Conservation (phyloP, 768 basidiomycete genomes). For the Cystobasidium onofrii region DNA sequence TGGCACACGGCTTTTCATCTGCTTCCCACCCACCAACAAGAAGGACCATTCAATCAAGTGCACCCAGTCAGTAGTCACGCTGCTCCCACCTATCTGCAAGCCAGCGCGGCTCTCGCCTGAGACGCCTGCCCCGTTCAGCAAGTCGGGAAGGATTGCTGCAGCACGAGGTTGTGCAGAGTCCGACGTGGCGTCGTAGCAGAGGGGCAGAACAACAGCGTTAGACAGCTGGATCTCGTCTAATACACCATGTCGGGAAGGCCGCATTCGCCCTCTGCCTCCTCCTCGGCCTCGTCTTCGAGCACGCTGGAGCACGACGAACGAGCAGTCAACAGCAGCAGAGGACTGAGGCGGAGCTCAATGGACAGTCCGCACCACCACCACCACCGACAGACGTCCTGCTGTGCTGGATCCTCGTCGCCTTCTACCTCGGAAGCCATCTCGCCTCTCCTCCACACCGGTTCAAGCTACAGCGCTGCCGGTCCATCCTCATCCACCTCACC, state of each 20-base stretch:
- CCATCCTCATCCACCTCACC: not conserved
- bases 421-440: not conserved
- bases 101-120: too few relatives aligned
- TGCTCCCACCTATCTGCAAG: too few relatives aligned
- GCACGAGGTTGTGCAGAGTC: too few relatives aligned
- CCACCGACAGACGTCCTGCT: not conserved
- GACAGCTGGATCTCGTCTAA: not conserved
- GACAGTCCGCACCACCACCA: not conserved
- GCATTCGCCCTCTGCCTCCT: not conserved
- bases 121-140: too few relatives aligned
- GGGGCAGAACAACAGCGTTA: too few relatives aligned
- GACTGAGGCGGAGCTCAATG: not conserved
- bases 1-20: too few relatives aligned
- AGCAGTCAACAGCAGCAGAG: not conserved
- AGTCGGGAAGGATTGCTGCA: too few relatives aligned
- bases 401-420: not conserved
- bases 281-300: constrained; percentile 6
- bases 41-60: too few relatives aligned
- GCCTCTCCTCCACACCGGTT: not conserved
- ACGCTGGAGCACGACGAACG: not conserved
- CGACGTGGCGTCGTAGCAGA: not conserved
- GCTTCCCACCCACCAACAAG: too few relatives aligned
- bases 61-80: too few relatives aligned
- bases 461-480: not conserved
- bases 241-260: not conserved